Evolutionary conservation across 139 green algal species (phyloP), one percentile per base, ranked within the genome.

Genomic region (Zygnema cylindricum): DNA sequence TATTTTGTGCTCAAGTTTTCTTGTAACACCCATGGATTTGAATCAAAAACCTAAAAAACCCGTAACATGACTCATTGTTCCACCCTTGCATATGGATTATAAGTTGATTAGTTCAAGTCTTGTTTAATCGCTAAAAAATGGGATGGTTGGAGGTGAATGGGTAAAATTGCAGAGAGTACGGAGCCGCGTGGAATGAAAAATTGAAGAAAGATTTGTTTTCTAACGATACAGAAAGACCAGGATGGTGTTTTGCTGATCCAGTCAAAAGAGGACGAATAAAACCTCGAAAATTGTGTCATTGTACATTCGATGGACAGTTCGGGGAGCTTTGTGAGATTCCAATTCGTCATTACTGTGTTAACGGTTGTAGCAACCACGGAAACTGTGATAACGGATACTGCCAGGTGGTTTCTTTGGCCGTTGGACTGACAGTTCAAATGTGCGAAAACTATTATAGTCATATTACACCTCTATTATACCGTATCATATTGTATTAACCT

Each of bases 211-310:
- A 55, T 21, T 30, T 87, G 41, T 87, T 82, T 35, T 40, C 55
- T 30, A 33, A 69, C 82, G 77, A 38, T 55, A 39, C 82, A 23
- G n/a, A 69, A 22, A 30, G 32, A 25, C 83, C 83, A 2, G 83
- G 83, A 73, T 88, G 83, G 83, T 88, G 83, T 69, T 83, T 83
- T 69, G 76, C 69, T 33, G 30, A 39, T 35, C 83, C 83, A 0
- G n/a, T n/a, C n/a, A n/a, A n/a, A n/a, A n/a, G 32, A 1, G n/a
- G 23, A 0, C 33, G 69, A 39, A 69, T 38, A 21, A 30, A 33
- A 11, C 69, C 69, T 0, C 2, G 36, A 42, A 36, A 55, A 35
- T 43, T 38, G 22, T 88, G 83, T 69, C 23, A 23, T 2, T 85
- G 69, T 25, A 25, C 39, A 57, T 84, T 73, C 55, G 83, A 88